Conservation (phyloP, 345 rosid genomes). For the Noccaea bulbosa region DNA sequence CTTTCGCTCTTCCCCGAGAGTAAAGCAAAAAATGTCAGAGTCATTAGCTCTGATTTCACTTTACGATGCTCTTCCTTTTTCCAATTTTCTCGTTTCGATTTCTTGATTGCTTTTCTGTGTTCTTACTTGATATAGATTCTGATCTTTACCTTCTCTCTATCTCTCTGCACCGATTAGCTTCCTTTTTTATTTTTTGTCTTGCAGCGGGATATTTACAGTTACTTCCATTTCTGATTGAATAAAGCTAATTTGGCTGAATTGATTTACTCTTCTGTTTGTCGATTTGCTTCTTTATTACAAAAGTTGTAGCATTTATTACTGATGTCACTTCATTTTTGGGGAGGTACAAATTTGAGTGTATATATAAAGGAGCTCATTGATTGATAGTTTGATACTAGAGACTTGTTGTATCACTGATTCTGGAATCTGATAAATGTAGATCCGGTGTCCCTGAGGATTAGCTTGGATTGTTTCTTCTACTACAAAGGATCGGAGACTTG, state of each 20-base stretch:
- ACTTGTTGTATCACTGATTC: conserved; percentile 4
- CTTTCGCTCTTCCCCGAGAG: conserved; percentile 12
- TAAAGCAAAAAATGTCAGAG: conserved; percentile 18
- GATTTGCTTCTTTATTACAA: conserved; percentile 16
- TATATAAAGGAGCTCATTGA: background rate
- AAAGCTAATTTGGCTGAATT: conserved; percentile 5
- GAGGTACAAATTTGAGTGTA: conserved; percentile 13
- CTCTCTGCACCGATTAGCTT: conserved; percentile 33
- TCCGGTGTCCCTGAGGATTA: conserved; percentile 20
- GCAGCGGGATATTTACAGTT: background rate
- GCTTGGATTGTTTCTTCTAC: background rate
- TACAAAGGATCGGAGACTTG: background rate
- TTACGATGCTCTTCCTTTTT: conserved; percentile 4
- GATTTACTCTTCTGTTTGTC: conserved; percentile 14
- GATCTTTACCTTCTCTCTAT: conserved; percentile 25
- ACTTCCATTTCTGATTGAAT: conserved; percentile 23
- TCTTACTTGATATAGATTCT: conserved; percentile 37
- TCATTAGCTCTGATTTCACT: conserved; percentile 42
- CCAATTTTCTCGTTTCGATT: conserved; percentile 23
- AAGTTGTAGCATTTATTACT: conserved; percentile 26
- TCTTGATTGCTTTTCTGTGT: conserved; percentile 29
- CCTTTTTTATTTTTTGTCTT: background rate
- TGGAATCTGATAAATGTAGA: conserved; percentile 31
- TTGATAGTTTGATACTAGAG: background rate
- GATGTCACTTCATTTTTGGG: background rate